phyloP scores from a whole-genome alignment of 352 stramenopile genomes.

The Pythium angustatum region DNA sequence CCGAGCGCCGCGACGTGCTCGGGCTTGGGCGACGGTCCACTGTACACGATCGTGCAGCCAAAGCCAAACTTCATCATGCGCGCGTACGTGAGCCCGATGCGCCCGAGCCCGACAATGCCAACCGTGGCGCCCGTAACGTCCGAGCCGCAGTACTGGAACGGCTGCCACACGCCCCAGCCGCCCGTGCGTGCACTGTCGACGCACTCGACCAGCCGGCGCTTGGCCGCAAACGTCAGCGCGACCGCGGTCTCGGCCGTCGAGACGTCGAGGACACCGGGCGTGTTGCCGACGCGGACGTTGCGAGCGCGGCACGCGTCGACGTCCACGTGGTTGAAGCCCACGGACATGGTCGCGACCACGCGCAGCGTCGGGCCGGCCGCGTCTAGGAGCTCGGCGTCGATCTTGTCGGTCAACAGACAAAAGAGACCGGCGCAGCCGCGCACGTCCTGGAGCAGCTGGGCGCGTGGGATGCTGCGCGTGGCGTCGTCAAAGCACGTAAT shows the following conservation, averaged over 20 bases:
- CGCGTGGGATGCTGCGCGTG: slow-evolving; percentile 33
- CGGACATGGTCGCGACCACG: slow-evolving; percentile 69
- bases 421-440: slow-evolving; percentile 40
- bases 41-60: slow-evolving; percentile 84
- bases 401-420: slow-evolving; percentile 49
- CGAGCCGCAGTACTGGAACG: slow-evolving; percentile 54
- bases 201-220: slow-evolving; percentile 48
- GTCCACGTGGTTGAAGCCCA: slow-evolving; percentile 84
- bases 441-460: slow-evolving; percentile 34
- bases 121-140: slow-evolving; percentile 59
- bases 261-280: slow-evolving; percentile 70
- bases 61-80: slow-evolving; percentile 83
- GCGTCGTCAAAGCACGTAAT: slow-evolving; percentile 15
- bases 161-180: slow-evolving; percentile 58
- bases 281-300: slow-evolving; percentile 65
- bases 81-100: slow-evolving; percentile 85
- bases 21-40: slow-evolving; percentile 64
- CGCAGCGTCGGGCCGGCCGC: slow-evolving; percentile 38
- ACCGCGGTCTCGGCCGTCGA: slow-evolving; percentile 53
- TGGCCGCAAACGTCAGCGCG: slow-evolving; percentile 47
- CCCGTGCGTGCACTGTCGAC: slow-evolving; percentile 64
- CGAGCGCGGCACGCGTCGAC: slow-evolving; percentile 45
- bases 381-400: slow-evolving; percentile 50
- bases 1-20: slow-evolving; percentile 38
- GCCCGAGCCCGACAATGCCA: slow-evolving; percentile 72